Percentiles rank a stretch among this genome's conserved stretches.
These are phyloP conservation scores for Annulohypoxylon maeteangense DNA, from an alignment of 495 filamentous ascomycete genomes.

Conservation along the genomic window DNA sequence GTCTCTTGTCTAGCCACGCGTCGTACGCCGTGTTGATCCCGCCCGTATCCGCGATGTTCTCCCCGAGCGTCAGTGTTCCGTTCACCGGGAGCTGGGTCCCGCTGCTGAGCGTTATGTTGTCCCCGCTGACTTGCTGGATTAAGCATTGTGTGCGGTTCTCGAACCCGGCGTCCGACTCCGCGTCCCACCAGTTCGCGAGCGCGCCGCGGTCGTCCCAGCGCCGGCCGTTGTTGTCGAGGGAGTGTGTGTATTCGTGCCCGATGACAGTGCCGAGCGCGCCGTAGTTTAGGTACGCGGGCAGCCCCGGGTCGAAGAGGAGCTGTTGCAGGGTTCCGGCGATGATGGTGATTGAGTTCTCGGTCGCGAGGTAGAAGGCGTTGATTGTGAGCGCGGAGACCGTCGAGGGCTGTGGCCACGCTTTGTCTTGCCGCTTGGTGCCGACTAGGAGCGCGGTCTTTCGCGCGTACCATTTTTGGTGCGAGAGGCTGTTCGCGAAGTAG, in stretches of 20 bases:
- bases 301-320: constrained; percentile 65
- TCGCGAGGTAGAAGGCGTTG: constrained; percentile 33
- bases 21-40: constrained; percentile 68
- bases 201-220: constrained; percentile 71
- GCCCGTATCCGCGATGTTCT: constrained; percentile 76
- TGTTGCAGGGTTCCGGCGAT: constrained; percentile 74
- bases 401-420: constrained; percentile 51
- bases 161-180: constrained; percentile 63
- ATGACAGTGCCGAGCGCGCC: constrained; percentile 71
- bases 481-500: constrained; percentile 66
- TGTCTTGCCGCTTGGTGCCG: constrained; percentile 50
- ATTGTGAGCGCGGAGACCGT: constrained; percentile 28
- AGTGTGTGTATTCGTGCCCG: constrained; percentile 75
- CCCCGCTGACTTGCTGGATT: constrained; percentile 69
- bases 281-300: constrained; percentile 71
- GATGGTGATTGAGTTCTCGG: constrained; percentile 66
- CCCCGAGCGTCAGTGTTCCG: constrained; percentile 69
- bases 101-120: constrained; percentile 60
- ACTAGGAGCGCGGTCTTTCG: not conserved
- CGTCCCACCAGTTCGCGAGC: constrained; percentile 73
- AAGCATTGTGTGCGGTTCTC: constrained; percentile 71
- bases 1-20: constrained; percentile 67
- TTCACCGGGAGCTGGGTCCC: constrained; percentile 66
- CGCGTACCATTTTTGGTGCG: constrained; percentile 21
- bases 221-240: constrained; percentile 72